Percentiles rank a stretch among this genome's conserved stretches.
These are phyloP conservation scores for Helenozyma rhizophorensis DNA, from an alignment of 805 yeast genomes.

Conservation along the genomic window DNA sequence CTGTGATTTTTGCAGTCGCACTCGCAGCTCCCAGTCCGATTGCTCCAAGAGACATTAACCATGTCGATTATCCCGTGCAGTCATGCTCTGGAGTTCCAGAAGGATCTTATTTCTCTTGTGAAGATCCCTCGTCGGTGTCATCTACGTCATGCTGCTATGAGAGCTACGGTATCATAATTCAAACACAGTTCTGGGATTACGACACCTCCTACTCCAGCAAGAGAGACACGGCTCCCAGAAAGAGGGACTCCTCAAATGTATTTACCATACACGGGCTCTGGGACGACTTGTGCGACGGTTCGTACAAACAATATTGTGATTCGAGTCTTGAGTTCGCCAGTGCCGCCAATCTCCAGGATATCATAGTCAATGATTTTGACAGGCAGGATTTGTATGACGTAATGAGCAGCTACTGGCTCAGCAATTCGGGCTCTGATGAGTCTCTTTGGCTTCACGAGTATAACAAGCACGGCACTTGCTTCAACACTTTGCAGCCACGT, in stretches of 20 bases:
- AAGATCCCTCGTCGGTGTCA: constrained; percentile 1
- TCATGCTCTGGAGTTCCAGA: constrained; percentile 3
- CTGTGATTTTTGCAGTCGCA: too few relatives aligned
- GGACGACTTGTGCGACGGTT: constrained; percentile 87
- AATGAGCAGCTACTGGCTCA: constrained; percentile 66
- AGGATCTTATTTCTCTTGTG: constrained; percentile 4
- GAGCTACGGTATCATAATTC: constrained; percentile 74
- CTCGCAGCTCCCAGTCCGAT: too few relatives aligned
- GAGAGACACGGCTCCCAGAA: constrained; percentile 1
- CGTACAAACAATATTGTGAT: constrained; percentile 77
- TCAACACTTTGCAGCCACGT: constrained; percentile 67
- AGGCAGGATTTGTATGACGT: constrained; percentile 51
- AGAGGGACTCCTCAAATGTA: constrained; percentile 50
- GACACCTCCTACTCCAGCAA: constrained; percentile 35
- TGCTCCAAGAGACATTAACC: not conserved
- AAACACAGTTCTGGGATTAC: constrained; percentile 93
- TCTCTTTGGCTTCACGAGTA: constrained; percentile 83
- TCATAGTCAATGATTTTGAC: constrained; percentile 31
- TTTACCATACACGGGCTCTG: constrained; percentile 86
- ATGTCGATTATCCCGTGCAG: constrained; percentile 2
- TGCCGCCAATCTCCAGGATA: constrained; percentile 33
- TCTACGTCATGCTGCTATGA: constrained; percentile 70
- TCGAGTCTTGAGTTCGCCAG: constrained; percentile 48
- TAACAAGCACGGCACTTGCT: constrained; percentile 93
- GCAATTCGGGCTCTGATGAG: constrained; percentile 39